A percentile compares a stretch with the other conserved stretches of the same genome.
phyloP scores from a whole-genome alignment of 116 monocot genomes.

The Zostera marina region DNA sequence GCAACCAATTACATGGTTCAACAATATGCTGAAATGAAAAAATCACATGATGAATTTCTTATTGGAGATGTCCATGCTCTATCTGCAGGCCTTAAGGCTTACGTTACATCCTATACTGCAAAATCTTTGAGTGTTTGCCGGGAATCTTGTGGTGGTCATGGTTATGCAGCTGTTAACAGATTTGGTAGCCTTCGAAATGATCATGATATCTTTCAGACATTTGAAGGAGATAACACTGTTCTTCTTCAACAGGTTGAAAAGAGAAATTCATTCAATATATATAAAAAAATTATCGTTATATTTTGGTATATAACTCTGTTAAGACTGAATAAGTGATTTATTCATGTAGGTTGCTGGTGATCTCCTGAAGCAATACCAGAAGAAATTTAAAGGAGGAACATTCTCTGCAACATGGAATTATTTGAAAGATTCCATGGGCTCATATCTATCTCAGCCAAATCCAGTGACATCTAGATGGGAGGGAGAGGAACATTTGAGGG shows the following conservation, averaged over 20 bases:
- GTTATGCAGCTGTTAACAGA: slow-evolving; percentile 86
- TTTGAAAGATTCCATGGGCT: slow-evolving; percentile 76
- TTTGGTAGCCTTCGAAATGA: slow-evolving; percentile 77
- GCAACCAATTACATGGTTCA: slow-evolving; percentile 48
- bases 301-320: not conserved
- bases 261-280: not conserved
- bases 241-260: slow-evolving; percentile 75
- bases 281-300: not conserved
- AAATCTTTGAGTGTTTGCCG: slow-evolving; percentile 73
- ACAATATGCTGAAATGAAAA: slow-evolving; percentile 82
- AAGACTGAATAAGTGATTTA: slow-evolving; percentile 4
- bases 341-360: slow-evolving; percentile 66
- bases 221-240: slow-evolving; percentile 97
- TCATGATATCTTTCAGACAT: slow-evolving; percentile 96
- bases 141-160: slow-evolving; percentile 93
- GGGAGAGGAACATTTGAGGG: slow-evolving; percentile 72
- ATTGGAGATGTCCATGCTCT: slow-evolving; percentile 73
- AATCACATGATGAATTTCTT: slow-evolving; percentile 53
- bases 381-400: slow-evolving; percentile 74
- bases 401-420: slow-evolving; percentile 81
- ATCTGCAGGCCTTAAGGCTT: slow-evolving; percentile 86
- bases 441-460: slow-evolving; percentile 71
- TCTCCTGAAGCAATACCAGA: slow-evolving; percentile 78
- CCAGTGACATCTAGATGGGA: slow-evolving; percentile 88
- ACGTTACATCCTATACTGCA: slow-evolving; percentile 81